Evolutionary conservation across 768 basidiomycete species (phyloP), one percentile per base, ranked within the genome.

Genomic region (Leccinum variicolor): DNA sequence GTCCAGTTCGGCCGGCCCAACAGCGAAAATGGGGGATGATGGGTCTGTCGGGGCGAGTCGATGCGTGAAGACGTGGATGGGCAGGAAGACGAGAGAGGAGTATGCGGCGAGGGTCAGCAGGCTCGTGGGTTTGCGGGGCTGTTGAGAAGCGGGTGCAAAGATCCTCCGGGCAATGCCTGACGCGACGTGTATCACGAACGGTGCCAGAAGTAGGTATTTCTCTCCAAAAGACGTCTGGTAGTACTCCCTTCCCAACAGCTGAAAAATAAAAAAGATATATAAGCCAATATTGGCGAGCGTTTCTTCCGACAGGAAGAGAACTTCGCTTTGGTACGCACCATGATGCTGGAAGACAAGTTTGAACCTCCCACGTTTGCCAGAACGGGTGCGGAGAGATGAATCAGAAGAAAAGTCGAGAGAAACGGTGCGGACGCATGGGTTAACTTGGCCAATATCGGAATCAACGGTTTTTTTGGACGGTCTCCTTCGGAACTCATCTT

Each of bases 181-280:
- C 6, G 82, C 56, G 21, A 84, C 70, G 66, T 94, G 92, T 9
- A 86, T 65, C 29, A 74, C 74, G n/a, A 95, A 72, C 0, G 92
- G 92, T 1, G 75, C 73, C 31, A 89, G 75, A 10, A 94, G 76
- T 13, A 93, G 81, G 45, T 83, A 81, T 41, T 77, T 82, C 70
- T 94, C 91, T 21, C 82, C 82, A 52, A 86, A 78, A 0, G 74
- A 55, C 0, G 87, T 89, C 67, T 94, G 90, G 70, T 95, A 94
- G 72, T 92, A 92, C 73, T 92, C 92, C 53, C 92, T 76, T 10
- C 91, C 90, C 13, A 95, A 76, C 46, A 94, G 76, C 90, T 94
- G 39, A 41, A 39, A 41, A n/a, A 41, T 10, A 3, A 19, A 19
- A n/a, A 23, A 6, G 10, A n/a, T 1, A 9, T 26, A 19, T 46